Evolutionary conservation across 352 stramenopile genomes (phyloP), one percentile per base, ranked within the genome.

Genomic region (Globisporangium irregulare): DNA sequence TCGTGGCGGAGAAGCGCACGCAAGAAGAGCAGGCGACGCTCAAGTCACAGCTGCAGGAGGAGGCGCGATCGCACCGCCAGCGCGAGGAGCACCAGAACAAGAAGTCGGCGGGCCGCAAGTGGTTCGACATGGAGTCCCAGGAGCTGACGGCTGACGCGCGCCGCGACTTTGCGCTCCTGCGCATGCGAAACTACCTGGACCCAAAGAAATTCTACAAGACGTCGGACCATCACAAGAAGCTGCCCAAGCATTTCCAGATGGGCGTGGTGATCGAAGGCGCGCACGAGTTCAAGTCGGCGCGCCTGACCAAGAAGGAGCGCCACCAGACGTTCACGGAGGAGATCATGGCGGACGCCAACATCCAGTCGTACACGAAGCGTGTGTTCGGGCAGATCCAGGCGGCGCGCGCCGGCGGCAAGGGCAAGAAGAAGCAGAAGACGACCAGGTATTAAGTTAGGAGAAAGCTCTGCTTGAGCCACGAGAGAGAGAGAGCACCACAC

Each of bases 121-220:
- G 94, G 94, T 98, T 98, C 70, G 84, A 87, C 73, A 98, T 98
- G 82, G 73, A 76, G 51, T 93, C 92, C 9, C 84, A 97, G 22
- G 83, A 96, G 54, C 89, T 97, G 77, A 97, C 93, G 18, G 78
- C 89, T 10, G 84, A 97, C 36, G 77, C 93, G 18, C 91, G 93
- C 53, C 84, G 87, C 5, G 93, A 98, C 77, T 94, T 98, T 65
- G 74, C 84, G n/a, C 71, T 99, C 22, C 86, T 99, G 69, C 90
- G 92, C 9, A 98, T 98, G 86, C 84, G 95, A 55, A 98, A 96
- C 71, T 99, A 98, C 77, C 67, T 98, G 64, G 94, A 99, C 75
- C 95, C 95, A 1, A 98, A 98, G 77, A 97, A 97, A 70, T 99
- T 99, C 66, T 99, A 99, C 93, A 99, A 99, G 87, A 89, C 81